Evolutionary conservation across 2,329 filamentous ascomycete genomes (phyloP).

Genomic region (Scedosporium aurantiacum): DNA sequence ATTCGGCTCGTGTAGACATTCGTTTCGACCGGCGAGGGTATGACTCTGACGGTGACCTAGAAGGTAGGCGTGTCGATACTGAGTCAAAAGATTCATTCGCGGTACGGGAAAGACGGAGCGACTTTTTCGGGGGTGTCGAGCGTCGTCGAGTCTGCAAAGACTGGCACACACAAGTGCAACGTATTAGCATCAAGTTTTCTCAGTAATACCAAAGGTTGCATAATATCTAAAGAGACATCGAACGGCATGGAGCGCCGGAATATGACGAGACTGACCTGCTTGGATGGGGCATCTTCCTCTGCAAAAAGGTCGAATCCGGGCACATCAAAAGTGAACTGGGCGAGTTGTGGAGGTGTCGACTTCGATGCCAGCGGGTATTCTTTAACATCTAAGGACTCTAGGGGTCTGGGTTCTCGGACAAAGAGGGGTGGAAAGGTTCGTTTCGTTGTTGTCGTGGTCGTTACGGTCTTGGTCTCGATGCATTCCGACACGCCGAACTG

Average conservation of each 20-base stretch:
- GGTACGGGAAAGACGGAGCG: not conserved
- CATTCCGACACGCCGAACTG: conserved; percentile 53
- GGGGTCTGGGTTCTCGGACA: conserved; percentile 59
- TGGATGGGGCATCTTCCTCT: conserved; percentile 32
- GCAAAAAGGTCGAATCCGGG: conserved; percentile 31
- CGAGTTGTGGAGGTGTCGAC: conserved; percentile 69
- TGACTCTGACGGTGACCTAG: conserved; percentile 23
- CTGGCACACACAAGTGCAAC: not conserved
- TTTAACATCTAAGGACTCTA: conserved; percentile 69
- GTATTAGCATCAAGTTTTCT: not conserved
- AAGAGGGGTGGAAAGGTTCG: conserved; percentile 75
- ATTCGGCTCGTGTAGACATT: conserved; percentile 18
- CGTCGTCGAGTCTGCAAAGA: conserved; percentile 1
- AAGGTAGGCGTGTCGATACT: conserved; percentile 16
- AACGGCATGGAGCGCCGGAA: not conserved
- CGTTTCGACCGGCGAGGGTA: conserved; percentile 20
- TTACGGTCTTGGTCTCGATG: conserved; percentile 62
- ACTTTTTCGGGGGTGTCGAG: conserved; percentile 4
- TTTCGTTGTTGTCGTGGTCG: conserved; percentile 85
- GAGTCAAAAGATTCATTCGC: not conserved
- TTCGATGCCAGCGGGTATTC: conserved; percentile 80
- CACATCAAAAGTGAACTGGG: conserved; percentile 62
- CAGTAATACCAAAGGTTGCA: too few species aligned
- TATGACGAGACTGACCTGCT: conserved; percentile 3
- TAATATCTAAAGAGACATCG: not conserved